Evolutionary conservation across 225 moss, liverwort and hornwort genomes (phyloP).

Genomic region (Sphagnum tenellum): DNA sequence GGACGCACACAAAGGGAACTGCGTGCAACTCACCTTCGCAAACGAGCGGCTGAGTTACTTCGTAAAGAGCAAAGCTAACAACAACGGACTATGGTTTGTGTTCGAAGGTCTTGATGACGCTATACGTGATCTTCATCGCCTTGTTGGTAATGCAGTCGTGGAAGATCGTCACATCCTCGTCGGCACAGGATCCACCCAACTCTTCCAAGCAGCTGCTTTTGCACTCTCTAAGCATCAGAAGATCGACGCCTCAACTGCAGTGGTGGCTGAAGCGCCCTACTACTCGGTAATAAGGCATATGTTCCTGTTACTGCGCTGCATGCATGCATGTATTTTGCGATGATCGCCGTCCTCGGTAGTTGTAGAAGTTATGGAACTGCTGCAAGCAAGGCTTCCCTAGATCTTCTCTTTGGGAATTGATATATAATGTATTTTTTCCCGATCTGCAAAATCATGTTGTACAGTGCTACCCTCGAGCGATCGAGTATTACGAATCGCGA

Average conservation of each 20-base stretch:
- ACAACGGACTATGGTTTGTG: not conserved
- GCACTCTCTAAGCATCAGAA: slow-evolving; percentile 8
- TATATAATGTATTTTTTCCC: not conserved
- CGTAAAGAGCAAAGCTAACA: not conserved
- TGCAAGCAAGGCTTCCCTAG: too few species aligned
- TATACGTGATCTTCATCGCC: slow-evolving; percentile 13
- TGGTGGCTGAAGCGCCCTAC: slow-evolving; percentile 21
- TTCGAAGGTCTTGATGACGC: slow-evolving; percentile 5
- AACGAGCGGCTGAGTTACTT: slow-evolving; percentile 17
- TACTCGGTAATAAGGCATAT: slow-evolving; percentile 10
- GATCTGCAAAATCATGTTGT: not conserved
- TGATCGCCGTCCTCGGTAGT: too few species aligned
- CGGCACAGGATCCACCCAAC: slow-evolving; percentile 22
- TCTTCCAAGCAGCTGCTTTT: slow-evolving; percentile 20
- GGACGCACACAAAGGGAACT: slow-evolving; percentile 13
- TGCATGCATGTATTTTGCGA: too few species aligned
- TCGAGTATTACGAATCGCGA: slow-evolving; percentile 7
- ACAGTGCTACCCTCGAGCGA: slow-evolving; percentile 4
- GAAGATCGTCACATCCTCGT: slow-evolving; percentile 9
- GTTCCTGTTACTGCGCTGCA: not conserved
- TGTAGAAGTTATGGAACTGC: too few species aligned
- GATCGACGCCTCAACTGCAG: slow-evolving; percentile 6
- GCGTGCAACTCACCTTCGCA: slow-evolving; percentile 10
- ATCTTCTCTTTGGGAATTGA: not conserved
- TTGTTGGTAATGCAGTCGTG: slow-evolving; percentile 21